Base-by-base conservation (phyloP, 2,329 filamentous ascomycete species). In the Ilyonectria destructans region DNA sequence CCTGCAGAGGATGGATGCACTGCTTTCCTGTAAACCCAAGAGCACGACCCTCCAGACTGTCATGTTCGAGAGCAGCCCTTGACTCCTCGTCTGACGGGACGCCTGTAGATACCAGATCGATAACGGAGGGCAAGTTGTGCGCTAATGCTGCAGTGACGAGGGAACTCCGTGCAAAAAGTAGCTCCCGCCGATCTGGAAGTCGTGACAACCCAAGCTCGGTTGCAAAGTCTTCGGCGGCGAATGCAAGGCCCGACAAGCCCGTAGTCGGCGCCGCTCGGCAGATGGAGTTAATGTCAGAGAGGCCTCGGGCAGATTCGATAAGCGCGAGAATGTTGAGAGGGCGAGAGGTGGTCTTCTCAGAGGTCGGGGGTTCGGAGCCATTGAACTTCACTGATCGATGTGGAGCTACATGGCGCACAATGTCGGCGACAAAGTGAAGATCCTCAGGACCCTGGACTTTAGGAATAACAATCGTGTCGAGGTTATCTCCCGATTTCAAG, bases 1-100 rank as follows among this genome's bases (percentile, higher is more conserved):
- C 58, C 26, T 69, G 67, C 2, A 54, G 51, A 4, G 67, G 62
- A n/a, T 69, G 67, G 17, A 69, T 57, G 21, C 40, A 54, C 23
- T 69, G 67, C 15, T 67, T 69, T 6, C 63, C 67, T 1, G 62
- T 69, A 31, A 69, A 69, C 0, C 67, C 67, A 31, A 69, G 33
- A 31, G 61, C 61, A 21, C 55, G 58, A 8, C 62, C 58, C 33
- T 67, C 62, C 1, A 17, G 57, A 9, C 48, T 19, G 3, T 69
- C 58, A 9, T 59, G 29, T 31, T 56, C 64, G 8, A 65, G 19
- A 26, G 35, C 55, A 4, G 37, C n/a, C 40, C 19, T 45, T 21
- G 37, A 62, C 35, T 35, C 55, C n/a, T 55, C 46, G 21, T 29
- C 46, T 35, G 40, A 56, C 1, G 40, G 59, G 9, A 64, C 52